These are phyloP conservation scores for Dryas alaskensis DNA, from an alignment of 306 rosid species.

Conservation along the genomic window DNA sequence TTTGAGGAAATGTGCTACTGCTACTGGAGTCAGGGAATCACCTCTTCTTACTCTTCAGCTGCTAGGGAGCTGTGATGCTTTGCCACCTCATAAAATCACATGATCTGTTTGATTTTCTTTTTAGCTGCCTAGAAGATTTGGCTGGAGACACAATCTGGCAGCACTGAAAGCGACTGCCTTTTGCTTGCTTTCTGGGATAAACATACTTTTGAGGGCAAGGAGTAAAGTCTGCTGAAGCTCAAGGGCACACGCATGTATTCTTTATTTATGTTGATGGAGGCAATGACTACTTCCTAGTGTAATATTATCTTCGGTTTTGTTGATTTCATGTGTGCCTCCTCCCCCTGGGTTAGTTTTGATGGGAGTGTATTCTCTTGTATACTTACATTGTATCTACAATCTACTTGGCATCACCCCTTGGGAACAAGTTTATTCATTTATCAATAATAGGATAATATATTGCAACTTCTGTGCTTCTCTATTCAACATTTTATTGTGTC, in stretches of 20 bases:
- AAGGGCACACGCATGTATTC: background rate
- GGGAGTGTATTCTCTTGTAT: background rate
- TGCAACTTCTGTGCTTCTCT: conserved; percentile 6
- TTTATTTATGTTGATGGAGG: background rate
- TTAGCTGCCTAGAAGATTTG: background rate
- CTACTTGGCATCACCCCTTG: background rate
- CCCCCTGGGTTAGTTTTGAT: background rate
- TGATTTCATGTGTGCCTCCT: background rate
- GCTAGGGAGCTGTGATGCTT: background rate
- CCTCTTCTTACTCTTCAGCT: background rate
- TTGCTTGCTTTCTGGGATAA: background rate
- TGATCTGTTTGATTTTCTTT: background rate
- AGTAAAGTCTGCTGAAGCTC: background rate
- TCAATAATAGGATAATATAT: background rate
- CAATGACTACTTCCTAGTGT: background rate
- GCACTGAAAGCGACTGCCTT: background rate
- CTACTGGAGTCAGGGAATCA: background rate
- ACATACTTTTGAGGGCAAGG: background rate
- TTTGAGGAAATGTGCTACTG: background rate
- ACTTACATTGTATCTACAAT: background rate
- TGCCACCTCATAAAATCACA: background rate
- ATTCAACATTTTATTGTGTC: conserved; percentile 10
- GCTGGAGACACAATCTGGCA: background rate
- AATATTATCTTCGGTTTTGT: background rate
- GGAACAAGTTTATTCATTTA: background rate